Evolutionary conservation across 148 eudicot species (phyloP).

Genomic region (Camellia sinensis): DNA sequence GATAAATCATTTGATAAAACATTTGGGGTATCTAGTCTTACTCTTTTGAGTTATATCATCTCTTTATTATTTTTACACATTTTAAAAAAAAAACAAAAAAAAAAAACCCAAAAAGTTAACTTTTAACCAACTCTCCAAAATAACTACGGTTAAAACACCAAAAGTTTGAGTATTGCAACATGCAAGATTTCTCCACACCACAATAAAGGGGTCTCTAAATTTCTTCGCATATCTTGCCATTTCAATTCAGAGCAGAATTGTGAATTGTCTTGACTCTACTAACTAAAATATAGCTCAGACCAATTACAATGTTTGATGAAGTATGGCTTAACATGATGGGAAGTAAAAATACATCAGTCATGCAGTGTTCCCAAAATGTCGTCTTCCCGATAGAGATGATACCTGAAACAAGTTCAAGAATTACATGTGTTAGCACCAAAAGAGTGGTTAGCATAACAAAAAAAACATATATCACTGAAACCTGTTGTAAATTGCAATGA

Average conservation of each 20-base stretch:
- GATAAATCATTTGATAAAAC: too few species aligned
- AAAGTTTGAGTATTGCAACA: too few species aligned
- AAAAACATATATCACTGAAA: neutral
- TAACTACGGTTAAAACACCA: too few species aligned
- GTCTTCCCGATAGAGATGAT: constrained; percentile 11
- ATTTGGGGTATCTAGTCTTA: too few species aligned
- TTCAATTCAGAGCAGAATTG: neutral
- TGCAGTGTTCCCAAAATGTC: constrained; percentile 13
- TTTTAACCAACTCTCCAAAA: too few species aligned
- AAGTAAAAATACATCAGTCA: constrained; percentile 2
- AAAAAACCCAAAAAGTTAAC: too few species aligned
- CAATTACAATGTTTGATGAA: neutral
- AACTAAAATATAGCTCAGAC: neutral
- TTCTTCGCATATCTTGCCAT: too few species aligned
- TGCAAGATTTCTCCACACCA: neutral
- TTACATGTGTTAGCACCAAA: neutral
- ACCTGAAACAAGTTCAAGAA: constrained; percentile 8
- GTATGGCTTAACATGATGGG: neutral
- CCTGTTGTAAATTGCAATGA: neutral
- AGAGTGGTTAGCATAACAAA: neutral
- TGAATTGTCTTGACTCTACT: neutral
- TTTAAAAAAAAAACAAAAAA: too few species aligned
- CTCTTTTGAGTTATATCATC: too few species aligned
- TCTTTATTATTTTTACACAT: too few species aligned
- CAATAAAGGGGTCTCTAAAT: too few species aligned